Evolutionary conservation across 2,329 filamentous ascomycete genomes (phyloP).

Genomic region (Tricladium varicosporioides): DNA sequence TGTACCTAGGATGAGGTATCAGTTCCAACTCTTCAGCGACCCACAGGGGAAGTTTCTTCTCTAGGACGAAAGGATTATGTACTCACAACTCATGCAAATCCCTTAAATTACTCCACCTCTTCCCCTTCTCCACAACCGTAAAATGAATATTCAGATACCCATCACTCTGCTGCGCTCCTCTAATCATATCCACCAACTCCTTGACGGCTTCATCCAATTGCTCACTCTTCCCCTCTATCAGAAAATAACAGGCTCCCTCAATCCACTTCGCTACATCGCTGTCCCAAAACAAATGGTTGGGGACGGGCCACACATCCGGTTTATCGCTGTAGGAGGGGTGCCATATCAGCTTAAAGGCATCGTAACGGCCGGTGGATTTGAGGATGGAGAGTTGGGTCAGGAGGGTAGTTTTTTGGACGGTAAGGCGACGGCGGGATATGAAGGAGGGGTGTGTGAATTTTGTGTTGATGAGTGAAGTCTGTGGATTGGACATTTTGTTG

Average conservation of each 20-base stretch:
- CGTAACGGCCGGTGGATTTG: conserved; percentile 53
- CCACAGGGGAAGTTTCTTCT: too few relatives aligned
- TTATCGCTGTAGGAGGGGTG: conserved; percentile 51
- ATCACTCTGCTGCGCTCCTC: conserved; percentile 54
- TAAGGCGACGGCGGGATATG: conserved; percentile 38
- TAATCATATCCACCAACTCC: conserved; percentile 58
- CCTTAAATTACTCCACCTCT: conserved; percentile 55
- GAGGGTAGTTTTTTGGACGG: conserved; percentile 44
- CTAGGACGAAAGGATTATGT: background rate
- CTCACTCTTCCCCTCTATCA: conserved; percentile 41
- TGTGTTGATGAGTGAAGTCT: conserved; percentile 39
- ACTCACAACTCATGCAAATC: conserved; percentile 61
- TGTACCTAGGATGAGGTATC: conserved; percentile 44
- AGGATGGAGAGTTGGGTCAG: conserved; percentile 52
- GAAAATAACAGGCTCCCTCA: conserved; percentile 59
- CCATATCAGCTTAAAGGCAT: conserved; percentile 57
- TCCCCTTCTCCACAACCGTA: conserved; percentile 54
- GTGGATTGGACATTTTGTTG: conserved; percentile 39
- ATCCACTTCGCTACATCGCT: conserved; percentile 59
- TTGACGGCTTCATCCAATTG: conserved; percentile 49
- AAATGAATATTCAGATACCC: conserved; percentile 65
- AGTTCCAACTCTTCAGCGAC: background rate
- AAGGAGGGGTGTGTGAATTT: conserved; percentile 34
- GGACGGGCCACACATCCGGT: conserved; percentile 52
- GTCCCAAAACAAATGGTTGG: conserved; percentile 60